A percentile compares a stretch with the other conserved stretches of the same genome.
Evolutionary conservation across 2,329 filamentous ascomycete genomes (phyloP).

Genomic region (Diaporthe ampelina): DNA sequence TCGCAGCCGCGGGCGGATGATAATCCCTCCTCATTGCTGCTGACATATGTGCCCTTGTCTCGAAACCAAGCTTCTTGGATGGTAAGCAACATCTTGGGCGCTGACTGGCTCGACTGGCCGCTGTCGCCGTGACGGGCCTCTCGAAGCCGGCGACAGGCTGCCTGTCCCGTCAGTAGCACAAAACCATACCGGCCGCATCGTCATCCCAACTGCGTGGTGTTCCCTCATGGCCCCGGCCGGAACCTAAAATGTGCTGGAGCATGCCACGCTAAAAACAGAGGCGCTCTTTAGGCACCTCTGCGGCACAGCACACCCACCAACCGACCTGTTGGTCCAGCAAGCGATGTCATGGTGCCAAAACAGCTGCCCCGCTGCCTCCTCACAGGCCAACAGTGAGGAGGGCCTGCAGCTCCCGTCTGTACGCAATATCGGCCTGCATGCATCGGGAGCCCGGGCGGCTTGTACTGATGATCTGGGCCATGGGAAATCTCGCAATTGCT

Average conservation of each 20-base stretch:
- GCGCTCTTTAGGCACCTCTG: constrained; percentile 33
- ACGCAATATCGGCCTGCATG: constrained; percentile 36
- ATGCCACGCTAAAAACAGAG: neutral
- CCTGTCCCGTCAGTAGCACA: constrained; percentile 22
- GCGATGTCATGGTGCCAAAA: constrained; percentile 36
- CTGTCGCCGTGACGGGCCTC: constrained; percentile 7
- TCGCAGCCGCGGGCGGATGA: constrained; percentile 41
- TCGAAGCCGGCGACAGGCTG: constrained; percentile 16
- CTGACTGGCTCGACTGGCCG: constrained; percentile 13
- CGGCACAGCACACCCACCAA: constrained; percentile 37
- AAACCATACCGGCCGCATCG: constrained; percentile 33
- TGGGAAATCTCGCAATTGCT: neutral
- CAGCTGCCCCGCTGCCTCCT: constrained; percentile 23
- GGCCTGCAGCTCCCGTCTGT: constrained; percentile 23
- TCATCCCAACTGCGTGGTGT: constrained; percentile 25
- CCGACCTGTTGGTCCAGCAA: constrained; percentile 36
- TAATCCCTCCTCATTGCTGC: constrained; percentile 17
- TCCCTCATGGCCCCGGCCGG: constrained; percentile 1
- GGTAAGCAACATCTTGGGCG: constrained; percentile 30
- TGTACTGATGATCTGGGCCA: constrained; percentile 7
- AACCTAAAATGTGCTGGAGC: constrained; percentile 21
- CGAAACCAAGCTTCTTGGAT: constrained; percentile 18
- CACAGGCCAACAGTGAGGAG: neutral
- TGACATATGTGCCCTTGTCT: constrained; percentile 16
- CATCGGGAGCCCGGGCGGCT: constrained; percentile 33